Percentiles rank a stretch among this genome's conserved stretches.
These are phyloP conservation scores for Bonia amplexicaulis DNA, from an alignment of 176 grass and related monocot species.

Conservation along the genomic window DNA sequence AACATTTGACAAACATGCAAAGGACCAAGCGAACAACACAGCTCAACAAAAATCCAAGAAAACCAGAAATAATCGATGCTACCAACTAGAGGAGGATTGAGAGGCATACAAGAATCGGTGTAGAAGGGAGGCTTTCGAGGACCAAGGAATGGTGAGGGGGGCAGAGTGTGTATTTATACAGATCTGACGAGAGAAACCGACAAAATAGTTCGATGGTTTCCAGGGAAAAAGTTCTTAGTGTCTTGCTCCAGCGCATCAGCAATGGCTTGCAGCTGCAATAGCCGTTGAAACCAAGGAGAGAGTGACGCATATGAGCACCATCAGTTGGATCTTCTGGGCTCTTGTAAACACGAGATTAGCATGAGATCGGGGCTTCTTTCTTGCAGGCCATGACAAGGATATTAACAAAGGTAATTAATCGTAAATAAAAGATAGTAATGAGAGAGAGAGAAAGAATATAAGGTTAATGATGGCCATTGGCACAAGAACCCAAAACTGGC, in stretches of 20 bases:
- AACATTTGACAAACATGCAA: conserved; percentile 2
- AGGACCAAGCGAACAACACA: background rate
- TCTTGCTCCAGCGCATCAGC: background rate
- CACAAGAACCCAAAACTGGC: conserved; percentile 4
- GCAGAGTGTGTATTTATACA: conserved; percentile 16
- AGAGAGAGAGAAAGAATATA: background rate
- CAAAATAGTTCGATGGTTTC: conserved; percentile 25
- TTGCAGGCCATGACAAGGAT: conserved; percentile 22
- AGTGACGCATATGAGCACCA: background rate
- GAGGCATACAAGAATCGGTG: conserved; percentile 21
- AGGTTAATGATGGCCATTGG: background rate
- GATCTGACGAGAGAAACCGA: conserved; percentile 26
- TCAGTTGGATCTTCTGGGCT: background rate
- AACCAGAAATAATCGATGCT: background rate
- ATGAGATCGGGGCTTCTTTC: conserved; percentile 6
- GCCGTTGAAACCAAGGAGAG: conserved; percentile 24
- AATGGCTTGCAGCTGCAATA: background rate
- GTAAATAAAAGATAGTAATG: background rate
- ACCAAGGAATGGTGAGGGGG: background rate
- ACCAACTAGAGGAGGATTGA: background rate
- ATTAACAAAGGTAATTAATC: background rate
- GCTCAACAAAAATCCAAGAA: background rate
- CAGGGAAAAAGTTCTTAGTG: background rate
- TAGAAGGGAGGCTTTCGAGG: background rate
- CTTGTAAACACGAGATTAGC: conserved; percentile 19